Conservation (phyloP, 345 rosid species). For the Litchi chinensis region DNA sequence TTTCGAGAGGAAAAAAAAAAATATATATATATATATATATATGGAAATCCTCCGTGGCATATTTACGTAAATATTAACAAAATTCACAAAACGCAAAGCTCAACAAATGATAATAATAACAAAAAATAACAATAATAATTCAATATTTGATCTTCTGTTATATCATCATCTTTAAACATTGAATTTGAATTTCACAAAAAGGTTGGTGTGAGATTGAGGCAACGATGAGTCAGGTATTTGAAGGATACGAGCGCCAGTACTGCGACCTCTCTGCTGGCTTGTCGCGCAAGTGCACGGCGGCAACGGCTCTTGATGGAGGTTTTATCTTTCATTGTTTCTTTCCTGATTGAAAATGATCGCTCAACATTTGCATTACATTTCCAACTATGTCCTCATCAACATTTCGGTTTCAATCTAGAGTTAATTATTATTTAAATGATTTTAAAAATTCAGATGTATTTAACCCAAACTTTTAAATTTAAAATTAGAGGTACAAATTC, state of each 20-base stretch:
- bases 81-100: not conserved
- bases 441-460: too few relatives aligned
- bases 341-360: not conserved
- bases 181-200: too few relatives aligned
- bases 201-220: too few relatives aligned
- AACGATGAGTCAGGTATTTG: slow-evolving; percentile 10
- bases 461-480: too few relatives aligned
- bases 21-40: too few relatives aligned
- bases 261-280: slow-evolving; percentile 33
- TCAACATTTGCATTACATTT: not conserved
- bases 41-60: not conserved
- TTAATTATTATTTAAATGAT: too few relatives aligned
- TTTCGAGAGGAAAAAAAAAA: too few relatives aligned
- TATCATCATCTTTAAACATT: too few relatives aligned
- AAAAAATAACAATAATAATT: not conserved
- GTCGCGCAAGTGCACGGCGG: slow-evolving; percentile 35
- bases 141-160: not conserved
- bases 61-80: not conserved
- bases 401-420: too few relatives aligned
- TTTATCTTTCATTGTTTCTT: too few relatives aligned
- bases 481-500: too few relatives aligned
- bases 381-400: too few relatives aligned
- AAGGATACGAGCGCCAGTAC: slow-evolving; percentile 33
- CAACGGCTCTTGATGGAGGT: slow-evolving; percentile 43
- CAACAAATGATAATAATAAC: not conserved